Conservation (phyloP, 768 basidiomycete species). For the Pleurotus salmoneostramineus region DNA sequence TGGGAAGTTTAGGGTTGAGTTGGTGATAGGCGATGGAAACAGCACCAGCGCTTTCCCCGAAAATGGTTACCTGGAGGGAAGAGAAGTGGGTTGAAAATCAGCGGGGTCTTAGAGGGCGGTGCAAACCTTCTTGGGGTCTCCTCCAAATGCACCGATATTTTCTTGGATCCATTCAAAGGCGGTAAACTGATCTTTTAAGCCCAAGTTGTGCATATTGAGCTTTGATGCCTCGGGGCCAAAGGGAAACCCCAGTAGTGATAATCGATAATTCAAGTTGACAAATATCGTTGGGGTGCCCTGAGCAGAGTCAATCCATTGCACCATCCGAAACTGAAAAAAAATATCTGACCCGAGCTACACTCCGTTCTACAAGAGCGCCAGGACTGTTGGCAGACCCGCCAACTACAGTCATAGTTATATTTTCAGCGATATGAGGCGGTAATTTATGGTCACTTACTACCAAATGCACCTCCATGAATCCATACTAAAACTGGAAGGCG, state of each 20-base stretch:
- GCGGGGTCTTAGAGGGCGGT: neutral
- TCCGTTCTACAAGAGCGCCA: too few relatives aligned
- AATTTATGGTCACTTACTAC: too few relatives aligned
- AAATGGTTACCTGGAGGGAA: constrained; percentile 33
- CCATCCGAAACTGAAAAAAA: neutral
- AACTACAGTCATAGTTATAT: too few relatives aligned
- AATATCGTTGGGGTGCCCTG: constrained; percentile 38
- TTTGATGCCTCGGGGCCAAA: constrained; percentile 32
- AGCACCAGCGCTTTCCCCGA: constrained; percentile 47
- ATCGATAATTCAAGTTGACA: constrained; percentile 38
- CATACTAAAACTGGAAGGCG: constrained; percentile 37
- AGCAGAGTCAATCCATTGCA: neutral
- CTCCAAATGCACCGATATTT: constrained; percentile 54
- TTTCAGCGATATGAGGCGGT: too few relatives aligned
- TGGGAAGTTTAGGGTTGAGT: constrained; percentile 23
- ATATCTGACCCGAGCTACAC: constrained; percentile 16
- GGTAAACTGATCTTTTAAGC: constrained; percentile 32
- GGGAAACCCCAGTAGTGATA: constrained; percentile 41
- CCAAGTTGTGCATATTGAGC: constrained; percentile 31
- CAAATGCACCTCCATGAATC: constrained; percentile 11
- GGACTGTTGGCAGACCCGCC: too few relatives aligned
- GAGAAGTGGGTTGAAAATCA: neutral
- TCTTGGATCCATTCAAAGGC: constrained; percentile 47
- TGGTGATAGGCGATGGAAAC: constrained; percentile 34
- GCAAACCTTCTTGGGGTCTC: constrained; percentile 41